Base-by-base conservation (phyloP, 371 early-diverging fungal genomes). In the Zancudomyces culisetae region DNA sequence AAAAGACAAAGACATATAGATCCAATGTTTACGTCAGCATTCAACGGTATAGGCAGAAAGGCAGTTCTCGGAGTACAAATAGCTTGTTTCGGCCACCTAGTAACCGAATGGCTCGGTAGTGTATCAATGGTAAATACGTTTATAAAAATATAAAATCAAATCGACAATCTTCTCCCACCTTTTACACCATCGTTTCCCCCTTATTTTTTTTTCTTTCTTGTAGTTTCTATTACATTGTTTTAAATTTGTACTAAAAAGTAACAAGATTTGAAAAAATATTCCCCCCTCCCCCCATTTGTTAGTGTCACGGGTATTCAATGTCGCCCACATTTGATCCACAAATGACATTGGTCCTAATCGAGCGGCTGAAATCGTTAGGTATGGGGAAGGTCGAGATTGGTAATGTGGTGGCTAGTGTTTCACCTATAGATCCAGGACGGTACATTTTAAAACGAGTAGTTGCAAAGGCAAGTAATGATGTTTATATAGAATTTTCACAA, bases 231-330 rank as follows among this genome's bases (percentile, higher is more conserved):
- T n/a, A n/a, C n/a, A n/a, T n/a, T n/a, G n/a, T n/a, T n/a, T n/a
- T n/a, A n/a, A n/a, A n/a, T n/a, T n/a, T n/a, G n/a, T n/a, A n/a
- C n/a, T n/a, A n/a, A n/a, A n/a, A n/a, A n/a, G n/a, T n/a, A n/a
- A n/a, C n/a, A n/a, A n/a, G n/a, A n/a, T n/a, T n/a, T n/a, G n/a
- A n/a, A n/a, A n/a, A n/a, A n/a, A n/a, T n/a, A n/a, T n/a, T n/a
- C n/a, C n/a, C n/a, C n/a, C n/a, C n/a, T n/a, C n/a, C n/a, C n/a
- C n/a, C n/a, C n/a, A n/a, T n/a, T n/a, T n/a, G n/a, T n/a, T 19
- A 26, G n/a, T 28, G 24, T 39, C 21, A 45, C 3, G 79, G 79
- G 6, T 74, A 77, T 19, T 75, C 76, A 35, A 79, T 79, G 79
- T 68, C 77, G 27, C 79, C 78, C 2, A 78, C 76, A 18, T 56